phyloP scores from a whole-genome alignment of 1,284 basidiomycete genomes.

The Marasmius fiardii region DNA sequence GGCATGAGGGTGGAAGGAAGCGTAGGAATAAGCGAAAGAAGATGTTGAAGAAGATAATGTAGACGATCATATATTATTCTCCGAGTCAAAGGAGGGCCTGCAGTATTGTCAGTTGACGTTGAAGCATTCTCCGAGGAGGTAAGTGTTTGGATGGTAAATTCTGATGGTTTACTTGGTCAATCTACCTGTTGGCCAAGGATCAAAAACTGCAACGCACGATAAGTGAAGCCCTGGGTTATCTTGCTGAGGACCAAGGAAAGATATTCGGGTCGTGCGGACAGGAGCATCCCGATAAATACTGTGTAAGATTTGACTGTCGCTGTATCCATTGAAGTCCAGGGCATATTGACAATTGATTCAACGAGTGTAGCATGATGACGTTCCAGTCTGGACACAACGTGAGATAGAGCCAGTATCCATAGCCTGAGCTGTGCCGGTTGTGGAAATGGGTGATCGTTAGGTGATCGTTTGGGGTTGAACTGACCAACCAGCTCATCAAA shows the following conservation, averaged over 20 bases:
- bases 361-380: constrained; percentile 81
- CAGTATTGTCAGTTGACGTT: constrained; percentile 13
- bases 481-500: constrained; percentile 73
- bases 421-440: constrained; percentile 61
- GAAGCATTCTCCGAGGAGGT: constrained; percentile 60
- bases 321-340: constrained; percentile 89
- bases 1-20: constrained; percentile 84
- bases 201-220: constrained; percentile 60
- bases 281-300: constrained; percentile 87
- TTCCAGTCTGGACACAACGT: constrained; percentile 80
- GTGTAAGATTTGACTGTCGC: constrained; percentile 83
- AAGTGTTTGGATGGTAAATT: constrained; percentile 65
- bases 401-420: constrained; percentile 74
- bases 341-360: constrained; percentile 83
- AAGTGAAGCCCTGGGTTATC: constrained; percentile 82
- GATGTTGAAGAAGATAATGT: constrained; percentile 81
- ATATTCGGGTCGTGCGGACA: constrained; percentile 94
- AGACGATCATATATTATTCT: constrained; percentile 84
- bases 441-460: constrained; percentile 28
- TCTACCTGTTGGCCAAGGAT: constrained; percentile 11
- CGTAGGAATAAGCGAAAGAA: constrained; percentile 88
- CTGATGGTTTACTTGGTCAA: constrained; percentile 32
- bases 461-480: constrained; percentile 53
- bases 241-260: constrained; percentile 79
- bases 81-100: constrained; percentile 61